Conservation (phyloP, 176 grass and related monocot species). For the Triticum turgidum region DNA sequence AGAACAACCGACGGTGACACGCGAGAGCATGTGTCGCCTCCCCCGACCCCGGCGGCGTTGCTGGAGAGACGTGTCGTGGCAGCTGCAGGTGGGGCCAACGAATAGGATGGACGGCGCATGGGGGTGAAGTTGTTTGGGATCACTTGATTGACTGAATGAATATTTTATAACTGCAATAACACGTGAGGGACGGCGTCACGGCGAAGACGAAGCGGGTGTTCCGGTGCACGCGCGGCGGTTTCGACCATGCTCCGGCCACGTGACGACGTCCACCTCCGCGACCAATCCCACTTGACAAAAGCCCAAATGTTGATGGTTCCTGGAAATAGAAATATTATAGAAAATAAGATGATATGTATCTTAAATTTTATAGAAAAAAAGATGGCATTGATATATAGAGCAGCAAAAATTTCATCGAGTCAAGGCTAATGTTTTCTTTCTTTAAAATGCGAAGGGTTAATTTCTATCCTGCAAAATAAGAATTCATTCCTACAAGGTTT, state of each 20-base stretch:
- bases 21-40: constrained; percentile 3
- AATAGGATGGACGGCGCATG: not conserved
- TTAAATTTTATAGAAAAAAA: no score
- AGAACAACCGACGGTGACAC: not conserved
- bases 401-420: no score
- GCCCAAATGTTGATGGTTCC: no score
- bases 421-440: no score
- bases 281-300: no score
- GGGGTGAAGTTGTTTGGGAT: not conserved
- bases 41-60: not conserved
- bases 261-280: not conserved
- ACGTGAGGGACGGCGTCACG: constrained; percentile 17
- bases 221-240: not conserved
- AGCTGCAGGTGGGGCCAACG: not conserved
- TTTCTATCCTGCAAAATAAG: no score
- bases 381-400: no score
- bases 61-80: not conserved
- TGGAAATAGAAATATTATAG: no score
- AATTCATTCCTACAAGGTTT: no score
- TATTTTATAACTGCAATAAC: not conserved
- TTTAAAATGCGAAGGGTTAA: no score
- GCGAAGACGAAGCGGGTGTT: not conserved
- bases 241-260: constrained; percentile 1
- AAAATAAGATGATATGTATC: no score
- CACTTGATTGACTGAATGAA: no score